Conservation (phyloP, 768 basidiomycete genomes). For the Agrocybe pediades region DNA sequence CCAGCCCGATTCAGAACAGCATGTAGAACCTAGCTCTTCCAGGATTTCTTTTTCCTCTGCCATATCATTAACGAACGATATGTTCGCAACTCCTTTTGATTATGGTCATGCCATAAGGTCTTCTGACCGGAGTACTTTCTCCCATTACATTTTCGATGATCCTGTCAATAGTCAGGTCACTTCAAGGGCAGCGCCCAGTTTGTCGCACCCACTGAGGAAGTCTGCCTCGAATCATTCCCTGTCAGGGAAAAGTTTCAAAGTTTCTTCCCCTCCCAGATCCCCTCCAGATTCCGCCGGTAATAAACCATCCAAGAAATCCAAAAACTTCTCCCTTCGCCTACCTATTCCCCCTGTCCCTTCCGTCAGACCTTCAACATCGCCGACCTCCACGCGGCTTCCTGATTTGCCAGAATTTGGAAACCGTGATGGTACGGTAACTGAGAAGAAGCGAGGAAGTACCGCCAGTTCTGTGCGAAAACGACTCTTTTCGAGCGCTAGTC, state of each 20-base stretch:
- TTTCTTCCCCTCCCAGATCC: slow-evolving; percentile 25
- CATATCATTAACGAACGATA: slow-evolving; percentile 29
- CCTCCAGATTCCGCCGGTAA: slow-evolving; percentile 30
- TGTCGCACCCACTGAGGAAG: slow-evolving; percentile 48
- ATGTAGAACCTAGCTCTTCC: slow-evolving; percentile 36
- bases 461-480: slow-evolving; percentile 47
- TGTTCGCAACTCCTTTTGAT: slow-evolving; percentile 26
- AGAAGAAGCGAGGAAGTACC: slow-evolving; percentile 29
- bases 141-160: slow-evolving; percentile 17
- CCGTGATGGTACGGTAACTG: slow-evolving; percentile 12
- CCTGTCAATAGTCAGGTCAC: slow-evolving; percentile 14
- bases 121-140: slow-evolving; percentile 23
- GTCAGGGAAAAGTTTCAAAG: slow-evolving; percentile 26
- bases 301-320: slow-evolving; percentile 52
- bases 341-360: slow-evolving; percentile 54
- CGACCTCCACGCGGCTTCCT: slow-evolving; percentile 22
- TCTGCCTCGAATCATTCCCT: slow-evolving; percentile 61
- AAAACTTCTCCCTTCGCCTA: slow-evolving; percentile 60
- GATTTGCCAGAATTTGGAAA: slow-evolving; percentile 23
- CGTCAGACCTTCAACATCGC: slow-evolving; percentile 33
- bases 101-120: slow-evolving; percentile 28
- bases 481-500: slow-evolving; percentile 63
- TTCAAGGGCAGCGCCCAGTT: slow-evolving; percentile 20
- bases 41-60: slow-evolving; percentile 48
- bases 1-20: slow-evolving; percentile 8